Evolutionary conservation across 345 rosid genomes (phyloP).

Genomic region (Citrus inodora): DNA sequence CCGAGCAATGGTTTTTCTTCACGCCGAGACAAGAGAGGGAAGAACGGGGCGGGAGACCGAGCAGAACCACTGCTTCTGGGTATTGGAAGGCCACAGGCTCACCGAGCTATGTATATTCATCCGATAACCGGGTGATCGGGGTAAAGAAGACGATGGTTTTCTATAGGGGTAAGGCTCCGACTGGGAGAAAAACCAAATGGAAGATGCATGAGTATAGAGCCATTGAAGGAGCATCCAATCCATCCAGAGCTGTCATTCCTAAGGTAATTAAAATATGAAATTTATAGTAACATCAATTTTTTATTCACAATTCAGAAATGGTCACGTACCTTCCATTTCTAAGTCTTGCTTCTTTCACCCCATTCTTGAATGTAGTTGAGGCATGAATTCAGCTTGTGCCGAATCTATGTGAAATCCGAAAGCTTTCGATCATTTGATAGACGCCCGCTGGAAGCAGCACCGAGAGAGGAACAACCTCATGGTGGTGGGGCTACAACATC

Average conservation of each 20-base stretch:
- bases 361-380: conserved; percentile 53
- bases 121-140: conserved; percentile 64
- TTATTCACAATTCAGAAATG: background rate
- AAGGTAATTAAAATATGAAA: conserved; percentile 25
- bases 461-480: conserved; percentile 23
- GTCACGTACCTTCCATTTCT: conserved; percentile 7
- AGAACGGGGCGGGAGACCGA: conserved; percentile 79
- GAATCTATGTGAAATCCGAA: conserved; percentile 75
- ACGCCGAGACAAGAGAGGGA: conserved; percentile 80
- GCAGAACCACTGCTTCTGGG: conserved; percentile 72
- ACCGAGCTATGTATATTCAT: conserved; percentile 73
- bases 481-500: conserved; percentile 33
- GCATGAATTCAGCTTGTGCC: conserved; percentile 80
- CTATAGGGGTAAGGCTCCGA: conserved; percentile 81
- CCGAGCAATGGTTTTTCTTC: conserved; percentile 98
- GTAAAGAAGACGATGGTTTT: conserved; percentile 92
- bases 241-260: conserved; percentile 31
- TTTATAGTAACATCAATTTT: background rate
- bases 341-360: conserved; percentile 3
- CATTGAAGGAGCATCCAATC: conserved; percentile 40
- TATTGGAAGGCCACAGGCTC: conserved; percentile 99
- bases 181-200: conserved; percentile 86
- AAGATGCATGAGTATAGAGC: conserved; percentile 95
- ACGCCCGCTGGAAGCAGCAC: conserved; percentile 57
- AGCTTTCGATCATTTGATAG: conserved; percentile 80